Percentiles rank a stretch among this genome's conserved stretches.
Conservation (phyloP, 116 monocot species). For the Zostera marina region DNA sequence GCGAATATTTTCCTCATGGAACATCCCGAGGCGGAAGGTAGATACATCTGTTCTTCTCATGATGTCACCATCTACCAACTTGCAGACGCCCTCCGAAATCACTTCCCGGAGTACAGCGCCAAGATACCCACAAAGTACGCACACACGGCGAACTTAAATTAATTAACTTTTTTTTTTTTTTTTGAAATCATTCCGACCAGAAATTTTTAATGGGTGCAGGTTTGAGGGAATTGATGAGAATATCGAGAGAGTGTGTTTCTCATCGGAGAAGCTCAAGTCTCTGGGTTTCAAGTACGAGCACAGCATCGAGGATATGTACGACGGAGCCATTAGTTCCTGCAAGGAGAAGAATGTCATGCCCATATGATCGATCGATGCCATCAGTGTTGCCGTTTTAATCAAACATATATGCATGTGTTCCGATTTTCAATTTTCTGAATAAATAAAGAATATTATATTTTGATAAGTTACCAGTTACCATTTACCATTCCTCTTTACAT, state of each 20-base stretch:
- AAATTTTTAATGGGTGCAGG: not conserved
- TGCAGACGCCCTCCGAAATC: constrained; percentile 20
- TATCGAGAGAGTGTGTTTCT: constrained; percentile 19
- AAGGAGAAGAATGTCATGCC: constrained; percentile 21
- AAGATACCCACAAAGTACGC: constrained; percentile 18
- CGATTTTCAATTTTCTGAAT: too few relatives aligned
- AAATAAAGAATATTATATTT: too few relatives aligned
- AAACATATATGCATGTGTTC: too few relatives aligned
- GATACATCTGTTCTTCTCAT: constrained; percentile 61
- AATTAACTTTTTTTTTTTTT: too few relatives aligned
- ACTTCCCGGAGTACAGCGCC: constrained; percentile 23
- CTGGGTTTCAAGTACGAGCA: constrained; percentile 44
- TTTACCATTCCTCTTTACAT: too few relatives aligned
- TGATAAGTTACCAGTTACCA: too few relatives aligned
- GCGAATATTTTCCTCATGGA: constrained; percentile 34
- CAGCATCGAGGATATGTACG: constrained; percentile 52
- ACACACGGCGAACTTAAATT: too few relatives aligned
- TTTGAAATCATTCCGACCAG: not conserved
- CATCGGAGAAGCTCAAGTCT: constrained; percentile 43
- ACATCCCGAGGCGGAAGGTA: constrained; percentile 24
- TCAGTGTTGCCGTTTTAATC: too few relatives aligned
- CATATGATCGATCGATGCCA: not conserved
- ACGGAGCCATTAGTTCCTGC: constrained; percentile 39
- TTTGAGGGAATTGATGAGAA: constrained; percentile 31
- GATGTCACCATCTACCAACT: constrained; percentile 26